Base-by-base conservation (phyloP, 1,284 basidiomycete species). In the Leccinum olivaceoglutinosum region DNA sequence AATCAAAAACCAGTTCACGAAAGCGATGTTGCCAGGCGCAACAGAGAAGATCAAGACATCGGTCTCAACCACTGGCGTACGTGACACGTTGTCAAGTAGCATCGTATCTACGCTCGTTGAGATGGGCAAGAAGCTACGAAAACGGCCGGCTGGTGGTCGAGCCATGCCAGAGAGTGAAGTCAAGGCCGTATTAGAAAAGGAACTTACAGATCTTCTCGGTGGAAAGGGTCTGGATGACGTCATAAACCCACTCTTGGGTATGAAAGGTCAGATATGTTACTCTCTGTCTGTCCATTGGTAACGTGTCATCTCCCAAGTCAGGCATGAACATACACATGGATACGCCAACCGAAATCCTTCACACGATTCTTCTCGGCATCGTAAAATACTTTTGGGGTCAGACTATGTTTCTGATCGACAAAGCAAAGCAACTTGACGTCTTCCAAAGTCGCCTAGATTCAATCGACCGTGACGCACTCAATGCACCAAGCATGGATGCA, bases 381-480 rank as follows among this genome's bases (percentile, higher is more conserved):
- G 71, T 74, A 2, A 76, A 76, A 60, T 77, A 77, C 44, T 70
- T 71, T 44, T 76, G 75, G 73, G 68, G 65, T 0, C 70, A 76
- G 53, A 69, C 71, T 0, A 63, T 74, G 0, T 66, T 34, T 46
- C 46, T 69, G 2, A 41, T 75, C 0, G 66, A 72, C 18, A 73
- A 74, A 61, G 18, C 58, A 3, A 61, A 69, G 0, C 29, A 63
- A 2, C 63, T 73, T n/a, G 55, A 39, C 2, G 44, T 59, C 2
- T 71, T 77, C 44, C 63, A 65, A 32, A 59, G 21, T 11, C 16
- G 12, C 9, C 55, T 65, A 2, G 51, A 65, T 12, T 56, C 57
- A 2, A 29, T 66, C 8, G n/a, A 41, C 4, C 25, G 51, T 10
- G 61, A 53, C 0, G 55, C 25, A 5, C 60, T 65, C 1, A 59